Conservation (phyloP, 116 monocot species). For the Posidonia oceanica region DNA sequence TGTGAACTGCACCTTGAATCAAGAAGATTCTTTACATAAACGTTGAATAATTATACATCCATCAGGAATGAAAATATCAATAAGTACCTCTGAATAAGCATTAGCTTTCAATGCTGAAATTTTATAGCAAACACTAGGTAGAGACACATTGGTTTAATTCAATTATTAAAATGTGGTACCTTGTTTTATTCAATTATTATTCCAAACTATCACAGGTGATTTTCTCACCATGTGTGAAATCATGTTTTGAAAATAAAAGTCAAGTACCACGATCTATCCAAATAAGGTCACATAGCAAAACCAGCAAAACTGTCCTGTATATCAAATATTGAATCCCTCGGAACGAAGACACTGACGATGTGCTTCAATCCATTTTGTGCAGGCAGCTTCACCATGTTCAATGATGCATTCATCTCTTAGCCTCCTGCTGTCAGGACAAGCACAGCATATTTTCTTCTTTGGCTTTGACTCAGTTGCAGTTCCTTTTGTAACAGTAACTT, state of each 20-base stretch:
- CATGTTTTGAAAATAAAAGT: neutral
- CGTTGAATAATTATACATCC: no score
- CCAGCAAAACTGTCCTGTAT: neutral
- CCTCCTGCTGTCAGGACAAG: constrained; percentile 56
- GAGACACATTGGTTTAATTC: no score
- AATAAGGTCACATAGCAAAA: neutral
- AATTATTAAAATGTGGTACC: no score
- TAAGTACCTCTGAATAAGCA: no score
- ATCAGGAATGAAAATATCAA: no score
- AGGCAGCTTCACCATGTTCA: constrained; percentile 70
- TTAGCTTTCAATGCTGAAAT: no score
- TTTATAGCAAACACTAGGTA: no score
- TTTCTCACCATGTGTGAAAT: neutral
- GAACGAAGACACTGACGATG: constrained; percentile 75
- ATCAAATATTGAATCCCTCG: constrained; percentile 73
- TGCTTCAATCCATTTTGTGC: constrained; percentile 81
- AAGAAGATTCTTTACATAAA: no score
- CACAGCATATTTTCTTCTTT: constrained; percentile 73
- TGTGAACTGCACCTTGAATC: no score
- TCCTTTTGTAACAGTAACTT: neutral
- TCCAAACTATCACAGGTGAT: neutral
- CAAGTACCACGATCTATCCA: neutral
- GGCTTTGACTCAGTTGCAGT: constrained; percentile 27
- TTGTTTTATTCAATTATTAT: no score
- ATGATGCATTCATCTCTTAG: constrained; percentile 91